These are phyloP conservation scores for Termitomyces sp. DNA, from an alignment of 768 basidiomycete genomes.

Conservation along the genomic window DNA sequence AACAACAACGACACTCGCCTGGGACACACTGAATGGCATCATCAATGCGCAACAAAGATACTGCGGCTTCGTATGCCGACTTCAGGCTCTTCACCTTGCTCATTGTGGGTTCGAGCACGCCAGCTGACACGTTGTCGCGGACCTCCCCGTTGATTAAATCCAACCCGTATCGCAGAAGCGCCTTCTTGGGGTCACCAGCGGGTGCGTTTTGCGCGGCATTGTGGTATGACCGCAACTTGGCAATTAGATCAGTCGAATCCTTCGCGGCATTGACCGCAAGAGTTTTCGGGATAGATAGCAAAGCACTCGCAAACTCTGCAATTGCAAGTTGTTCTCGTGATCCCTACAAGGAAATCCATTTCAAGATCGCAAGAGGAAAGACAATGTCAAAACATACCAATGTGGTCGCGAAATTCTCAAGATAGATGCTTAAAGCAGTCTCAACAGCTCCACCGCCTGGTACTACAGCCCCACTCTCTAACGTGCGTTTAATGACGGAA, in stretches of 20 bases:
- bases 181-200: slow-evolving; percentile 86
- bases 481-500: slow-evolving; percentile 92
- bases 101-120: slow-evolving; percentile 93
- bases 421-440: slow-evolving; percentile 92
- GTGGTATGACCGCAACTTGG: slow-evolving; percentile 95
- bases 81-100: slow-evolving; percentile 97
- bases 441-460: slow-evolving; percentile 98
- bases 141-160: slow-evolving; percentile 94
- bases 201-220: slow-evolving; percentile 94
- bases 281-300: slow-evolving; percentile 94
- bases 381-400: slow-evolving; percentile 52
- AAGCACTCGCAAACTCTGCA: slow-evolving; percentile 93
- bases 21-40: slow-evolving; percentile 91
- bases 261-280: slow-evolving; percentile 98
- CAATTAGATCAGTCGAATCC: slow-evolving; percentile 95
- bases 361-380: slow-evolving; percentile 2
- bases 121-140: slow-evolving; percentile 89
- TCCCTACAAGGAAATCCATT: slow-evolving; percentile 48
- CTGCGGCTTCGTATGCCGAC: slow-evolving; percentile 94
- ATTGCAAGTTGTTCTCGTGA: slow-evolving; percentile 98
- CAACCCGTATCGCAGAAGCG: slow-evolving; percentile 85
- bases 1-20: slow-evolving; percentile 41
- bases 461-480: slow-evolving; percentile 94
- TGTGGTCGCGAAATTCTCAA: slow-evolving; percentile 98
- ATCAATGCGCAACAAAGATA: slow-evolving; percentile 90